Evolutionary conservation across 139 green algal species (phyloP), one percentile per base, ranked within the genome.

Genomic region (Chlorella vulgaris): DNA sequence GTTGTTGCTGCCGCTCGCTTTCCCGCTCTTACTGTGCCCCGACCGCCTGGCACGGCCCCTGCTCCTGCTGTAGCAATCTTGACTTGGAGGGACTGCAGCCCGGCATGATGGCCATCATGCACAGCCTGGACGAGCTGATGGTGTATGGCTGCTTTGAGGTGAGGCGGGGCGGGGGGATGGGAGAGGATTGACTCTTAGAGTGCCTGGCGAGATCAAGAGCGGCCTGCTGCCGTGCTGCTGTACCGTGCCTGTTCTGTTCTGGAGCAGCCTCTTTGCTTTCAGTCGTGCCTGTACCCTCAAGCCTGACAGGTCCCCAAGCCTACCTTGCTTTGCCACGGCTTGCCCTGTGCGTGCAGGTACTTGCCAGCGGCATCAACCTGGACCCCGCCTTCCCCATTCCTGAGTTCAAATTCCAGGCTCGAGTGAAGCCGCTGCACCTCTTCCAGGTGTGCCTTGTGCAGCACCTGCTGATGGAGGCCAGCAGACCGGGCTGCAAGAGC

Each of bases 61-160:
- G 47, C 15, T 58, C 47, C 55, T 65, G 18, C 55, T 21, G 73
- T 53, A 79, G 73, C 53, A 3, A 31, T 22, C 38, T 79, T 22
- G 73, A 79, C 36, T 19, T 79, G 50, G 53, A 69, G 24, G 33
- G 53, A 6, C 73, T 79, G 73, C 35, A 79, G 36, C 22, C 39
- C 22, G 73, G 73, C 53, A 69, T 67, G 53, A 50, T 79, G 73
- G 73, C 73, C 26, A 29, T 79, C 29, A 67, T 79, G 73, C 73
- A 79, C 73, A 69, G 53, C 53, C 35, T 79, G 51, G 73, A 79
- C 36, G 73, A 79, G 35, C 36, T 36, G 6, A 33, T 68, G 7
- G 53, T 79, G 4, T 79, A 79, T 53, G 73, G 73, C 73, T 55
- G 35, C 53, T 79, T 79, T 53, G 50, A 38, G 73, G 73, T 78